phyloP scores from a whole-genome alignment of 176 grass and related monocot species.

The Typha latifolia region DNA sequence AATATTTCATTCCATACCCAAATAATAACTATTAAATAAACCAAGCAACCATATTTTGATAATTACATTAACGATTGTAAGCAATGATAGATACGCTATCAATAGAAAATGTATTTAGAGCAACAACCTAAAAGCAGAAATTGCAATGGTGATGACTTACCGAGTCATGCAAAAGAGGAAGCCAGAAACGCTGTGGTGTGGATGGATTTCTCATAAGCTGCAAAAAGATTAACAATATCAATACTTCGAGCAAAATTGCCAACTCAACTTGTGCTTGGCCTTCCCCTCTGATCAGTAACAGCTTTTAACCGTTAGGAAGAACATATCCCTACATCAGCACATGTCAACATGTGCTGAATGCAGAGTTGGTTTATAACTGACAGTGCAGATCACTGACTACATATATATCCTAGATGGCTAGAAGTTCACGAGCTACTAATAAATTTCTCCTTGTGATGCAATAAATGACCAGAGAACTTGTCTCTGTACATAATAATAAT shows the following conservation, averaged over 20 bases:
- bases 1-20: neutral
- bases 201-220: conserved; percentile 95
- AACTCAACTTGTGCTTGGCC: no score
- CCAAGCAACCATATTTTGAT: neutral
- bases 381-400: no score
- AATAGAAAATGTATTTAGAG: neutral
- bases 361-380: no score
- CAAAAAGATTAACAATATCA: conserved; percentile 3
- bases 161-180: conserved; percentile 79
- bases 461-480: no score
- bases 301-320: no score
- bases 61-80: neutral
- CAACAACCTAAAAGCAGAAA: neutral
- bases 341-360: no score
- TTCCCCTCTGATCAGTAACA: no score
- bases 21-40: neutral
- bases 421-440: no score
- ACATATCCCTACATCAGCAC: no score
- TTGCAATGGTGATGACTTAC: conserved; percentile 31
- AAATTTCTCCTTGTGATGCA: no score
- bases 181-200: conserved; percentile 84
- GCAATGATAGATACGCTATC: neutral
- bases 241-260: neutral
- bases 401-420: no score
- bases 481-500: no score